Base-by-base conservation (phyloP, 805 yeast genomes). In the Cyberlindnera americana region DNA sequence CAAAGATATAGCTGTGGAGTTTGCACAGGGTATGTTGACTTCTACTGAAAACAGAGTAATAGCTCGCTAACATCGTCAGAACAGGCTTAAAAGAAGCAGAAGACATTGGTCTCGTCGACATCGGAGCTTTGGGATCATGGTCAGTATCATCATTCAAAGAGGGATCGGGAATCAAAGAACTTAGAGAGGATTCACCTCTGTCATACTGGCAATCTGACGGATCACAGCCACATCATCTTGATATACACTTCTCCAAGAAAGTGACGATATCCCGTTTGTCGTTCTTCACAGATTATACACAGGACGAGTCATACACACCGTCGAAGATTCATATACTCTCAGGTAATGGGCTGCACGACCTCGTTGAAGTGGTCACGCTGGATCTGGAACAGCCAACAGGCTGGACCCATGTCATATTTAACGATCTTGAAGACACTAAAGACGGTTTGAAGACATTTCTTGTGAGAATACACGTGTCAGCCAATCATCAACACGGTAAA, bases 201-300 rank as follows among this genome's bases (percentile, higher is more conserved):
- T 64, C 79, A 1, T 91, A 70, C 59, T 93, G 99, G 99, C 99
- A 93, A 61, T 83, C 95, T 32, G 99, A 93, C 57, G 99, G 97
- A 0, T 70, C 74, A 11, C 87, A 83, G 51, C 99, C 98, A 0
- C 99, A 93, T 62, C 69, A 66, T 19, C 66, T 93, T 6, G 84
- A 84, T 33, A 74, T 88, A 2, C 89, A 79, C 53, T 93, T 93
- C 60, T 71, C 89, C 22, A 89, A 84, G 53, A 71, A 77, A 35
- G 95, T 89, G 4, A 69, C 78, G 16, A 63, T 93, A 3, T 77
- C 81, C 36, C 61, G 85, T 37, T 62, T 93, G 1, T 78, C 88
- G 1, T 54, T 93, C 5, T 93, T 78, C 61, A 73, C 84, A 16
- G 86, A 90, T 51, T 78, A 73, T 50, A 59, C 67, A 3, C 64